A percentile compares a stretch with the other conserved stretches of the same genome.
These are phyloP conservation scores for Boletus coccyginus DNA, from an alignment of 768 basidiomycete species.

Conservation along the genomic window DNA sequence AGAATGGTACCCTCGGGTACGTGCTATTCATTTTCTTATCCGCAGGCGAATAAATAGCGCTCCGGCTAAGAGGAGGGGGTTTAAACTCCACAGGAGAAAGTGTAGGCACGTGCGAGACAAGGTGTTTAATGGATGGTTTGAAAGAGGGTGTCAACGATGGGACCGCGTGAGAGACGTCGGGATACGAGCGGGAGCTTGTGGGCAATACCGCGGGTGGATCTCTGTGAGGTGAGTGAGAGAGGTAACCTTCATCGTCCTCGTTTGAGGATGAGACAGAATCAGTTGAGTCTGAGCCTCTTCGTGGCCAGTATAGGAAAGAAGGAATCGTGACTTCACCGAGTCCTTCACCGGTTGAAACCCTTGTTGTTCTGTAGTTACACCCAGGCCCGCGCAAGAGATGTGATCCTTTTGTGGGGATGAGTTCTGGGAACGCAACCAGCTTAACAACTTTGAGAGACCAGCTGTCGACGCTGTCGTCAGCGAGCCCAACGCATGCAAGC, in stretches of 20 bases:
- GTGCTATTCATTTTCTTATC: conserved; percentile 11
- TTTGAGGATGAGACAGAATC: conserved; percentile 27
- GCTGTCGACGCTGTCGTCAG: conserved; percentile 62
- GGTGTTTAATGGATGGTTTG: conserved; percentile 39
- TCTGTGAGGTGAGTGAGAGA: conserved; percentile 53
- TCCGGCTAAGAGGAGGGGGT: conserved; percentile 6
- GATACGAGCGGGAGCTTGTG: conserved; percentile 42
- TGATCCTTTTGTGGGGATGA: conserved; percentile 43
- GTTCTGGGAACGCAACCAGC: conserved; percentile 72
- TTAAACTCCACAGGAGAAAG: conserved; percentile 26
- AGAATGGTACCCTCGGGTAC: conserved; percentile 55
- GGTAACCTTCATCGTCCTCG: conserved; percentile 51
- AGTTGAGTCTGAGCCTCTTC: conserved; percentile 23
- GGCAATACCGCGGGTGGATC: conserved; percentile 36
- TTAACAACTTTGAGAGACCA: conserved; percentile 80
- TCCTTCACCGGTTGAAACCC: conserved; percentile 7
- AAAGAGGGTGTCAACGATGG: conserved; percentile 29
- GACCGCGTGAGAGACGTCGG: conserved; percentile 37
- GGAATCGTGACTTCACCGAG: conserved; percentile 16
- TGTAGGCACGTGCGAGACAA: conserved; percentile 33
- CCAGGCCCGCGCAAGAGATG: conserved; percentile 3
- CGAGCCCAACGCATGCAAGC: conserved; percentile 72
- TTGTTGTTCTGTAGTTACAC: background rate
- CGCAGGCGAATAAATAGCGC: conserved; percentile 8
- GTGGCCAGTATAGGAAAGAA: conserved; percentile 21